These are phyloP conservation scores for Clavaria fumosa DNA, from an alignment of 768 basidiomycete genomes.

Conservation along the genomic window DNA sequence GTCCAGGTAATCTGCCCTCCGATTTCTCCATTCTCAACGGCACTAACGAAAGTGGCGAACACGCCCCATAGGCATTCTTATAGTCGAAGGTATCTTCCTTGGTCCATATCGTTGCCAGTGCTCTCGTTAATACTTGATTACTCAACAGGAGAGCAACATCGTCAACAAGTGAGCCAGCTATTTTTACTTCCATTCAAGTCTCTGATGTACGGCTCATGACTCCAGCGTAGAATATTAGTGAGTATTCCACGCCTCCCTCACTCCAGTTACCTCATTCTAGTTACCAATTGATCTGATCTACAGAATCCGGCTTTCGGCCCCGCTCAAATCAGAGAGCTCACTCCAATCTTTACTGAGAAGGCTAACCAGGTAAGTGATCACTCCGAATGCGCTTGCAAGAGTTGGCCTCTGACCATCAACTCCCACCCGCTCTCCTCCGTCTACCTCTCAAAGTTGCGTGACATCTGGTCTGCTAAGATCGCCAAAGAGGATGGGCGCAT, in stretches of 20 bases:
- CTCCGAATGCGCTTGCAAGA: too few relatives aligned
- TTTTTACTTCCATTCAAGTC: too few relatives aligned
- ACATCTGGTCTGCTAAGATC: not conserved
- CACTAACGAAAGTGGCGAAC: too few relatives aligned
- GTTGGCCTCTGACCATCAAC: not conserved
- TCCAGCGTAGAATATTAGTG: not conserved
- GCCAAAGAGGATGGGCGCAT: not conserved
- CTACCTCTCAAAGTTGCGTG: not conserved
- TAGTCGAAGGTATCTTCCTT: not conserved
- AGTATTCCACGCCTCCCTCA: too few relatives aligned
- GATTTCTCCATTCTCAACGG: not conserved
- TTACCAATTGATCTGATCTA: not conserved
- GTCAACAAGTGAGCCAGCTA: not conserved
- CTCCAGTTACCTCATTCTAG: not conserved
- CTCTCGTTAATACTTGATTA: too few relatives aligned
- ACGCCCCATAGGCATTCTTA: not conserved
- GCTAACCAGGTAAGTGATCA: not conserved
- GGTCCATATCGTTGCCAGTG: too few relatives aligned
- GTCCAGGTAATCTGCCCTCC: not conserved
- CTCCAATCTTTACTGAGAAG: not conserved
- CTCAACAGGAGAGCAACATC: not conserved
- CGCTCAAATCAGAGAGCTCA: not conserved
- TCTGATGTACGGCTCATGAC: too few relatives aligned
- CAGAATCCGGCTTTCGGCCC: not conserved
- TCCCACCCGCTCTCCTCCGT: not conserved